Percentiles rank a stretch among this genome's conserved stretches.
Evolutionary conservation across 1,284 basidiomycete species (phyloP).

Genomic region (Hypsizygus ulmarius): DNA sequence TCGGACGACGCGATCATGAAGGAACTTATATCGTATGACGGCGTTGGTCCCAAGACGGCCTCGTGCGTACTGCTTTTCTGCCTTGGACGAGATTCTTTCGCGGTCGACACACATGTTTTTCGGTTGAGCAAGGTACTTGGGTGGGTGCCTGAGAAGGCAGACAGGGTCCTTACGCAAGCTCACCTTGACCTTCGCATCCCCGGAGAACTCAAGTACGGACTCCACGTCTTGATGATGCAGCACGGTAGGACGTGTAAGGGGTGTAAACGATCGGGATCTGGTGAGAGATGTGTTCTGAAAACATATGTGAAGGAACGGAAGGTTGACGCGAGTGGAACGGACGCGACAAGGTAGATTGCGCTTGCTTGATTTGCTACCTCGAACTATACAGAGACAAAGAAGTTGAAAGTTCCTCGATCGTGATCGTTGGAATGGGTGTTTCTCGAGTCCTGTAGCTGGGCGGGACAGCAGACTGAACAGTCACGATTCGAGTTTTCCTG

Average conservation of each 20-base stretch:
- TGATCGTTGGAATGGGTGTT: constrained; percentile 7
- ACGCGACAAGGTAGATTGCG: background rate
- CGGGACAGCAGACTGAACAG: no score
- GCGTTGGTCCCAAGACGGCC: constrained; percentile 79
- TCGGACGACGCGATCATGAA: constrained; percentile 65
- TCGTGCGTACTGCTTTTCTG: constrained; percentile 79
- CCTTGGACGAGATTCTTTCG: constrained; percentile 68
- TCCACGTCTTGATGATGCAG: constrained; percentile 70
- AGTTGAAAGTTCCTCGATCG: constrained; percentile 1
- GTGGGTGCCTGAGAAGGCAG: constrained; percentile 65
- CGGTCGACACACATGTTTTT: constrained; percentile 77
- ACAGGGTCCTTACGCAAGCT: constrained; percentile 65
- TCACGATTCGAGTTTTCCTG: background rate
- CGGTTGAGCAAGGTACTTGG: constrained; percentile 63
- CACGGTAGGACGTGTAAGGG: constrained; percentile 60
- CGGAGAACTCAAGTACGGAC: constrained; percentile 61
- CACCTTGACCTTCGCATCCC: constrained; percentile 68
- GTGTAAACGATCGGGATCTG: constrained; percentile 39
- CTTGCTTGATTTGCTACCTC: background rate
- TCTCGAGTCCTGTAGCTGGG: background rate
- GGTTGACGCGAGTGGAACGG: background rate
- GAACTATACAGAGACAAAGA: constrained; percentile 1
- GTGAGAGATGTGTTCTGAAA: constrained; percentile 30
- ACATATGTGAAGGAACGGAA: constrained; percentile 25
- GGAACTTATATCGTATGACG: constrained; percentile 64